phyloP scores from a whole-genome alignment of 768 basidiomycete genomes.

The Leccinum truebloodii region DNA sequence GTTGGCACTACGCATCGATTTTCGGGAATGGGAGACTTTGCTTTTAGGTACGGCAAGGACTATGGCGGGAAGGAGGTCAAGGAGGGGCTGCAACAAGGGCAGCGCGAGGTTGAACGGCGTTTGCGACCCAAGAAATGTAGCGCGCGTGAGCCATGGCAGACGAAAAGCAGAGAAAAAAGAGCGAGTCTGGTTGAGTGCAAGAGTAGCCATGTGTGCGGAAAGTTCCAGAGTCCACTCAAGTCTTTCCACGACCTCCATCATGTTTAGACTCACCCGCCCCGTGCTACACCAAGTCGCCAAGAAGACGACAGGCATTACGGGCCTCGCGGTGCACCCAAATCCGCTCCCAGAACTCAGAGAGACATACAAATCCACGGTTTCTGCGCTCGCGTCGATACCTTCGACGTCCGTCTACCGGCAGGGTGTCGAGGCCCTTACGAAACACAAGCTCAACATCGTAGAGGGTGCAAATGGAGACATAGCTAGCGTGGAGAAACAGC shows the following conservation, averaged over 20 bases:
- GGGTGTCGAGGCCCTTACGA: slow-evolving; percentile 82
- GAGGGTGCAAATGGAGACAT: slow-evolving; percentile 69
- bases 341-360: slow-evolving; percentile 77
- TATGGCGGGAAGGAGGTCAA: slow-evolving; percentile 84
- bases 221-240: neutral
- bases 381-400: slow-evolving; percentile 70
- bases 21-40: slow-evolving; percentile 89
- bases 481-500: slow-evolving; percentile 63
- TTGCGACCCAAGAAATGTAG: slow-evolving; percentile 6
- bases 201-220: slow-evolving; percentile 38
- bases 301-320: slow-evolving; percentile 82
- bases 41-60: slow-evolving; percentile 93
- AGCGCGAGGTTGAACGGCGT: slow-evolving; percentile 37
- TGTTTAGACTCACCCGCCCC: slow-evolving; percentile 79
- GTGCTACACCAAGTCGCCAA: slow-evolving; percentile 65
- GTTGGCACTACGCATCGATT: slow-evolving; percentile 92
- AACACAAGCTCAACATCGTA: slow-evolving; percentile 73
- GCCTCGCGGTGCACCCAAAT: slow-evolving; percentile 79
- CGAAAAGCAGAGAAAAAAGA: slow-evolving; percentile 26
- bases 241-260: slow-evolving; percentile 37
- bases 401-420: slow-evolving; percentile 85
- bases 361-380: slow-evolving; percentile 79
- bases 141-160: slow-evolving; percentile 23
- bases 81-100: slow-evolving; percentile 47
- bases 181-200: slow-evolving; percentile 37